phyloP scores from a whole-genome alignment of 495 filamentous ascomycete species.

The Penicillium ucsense region DNA sequence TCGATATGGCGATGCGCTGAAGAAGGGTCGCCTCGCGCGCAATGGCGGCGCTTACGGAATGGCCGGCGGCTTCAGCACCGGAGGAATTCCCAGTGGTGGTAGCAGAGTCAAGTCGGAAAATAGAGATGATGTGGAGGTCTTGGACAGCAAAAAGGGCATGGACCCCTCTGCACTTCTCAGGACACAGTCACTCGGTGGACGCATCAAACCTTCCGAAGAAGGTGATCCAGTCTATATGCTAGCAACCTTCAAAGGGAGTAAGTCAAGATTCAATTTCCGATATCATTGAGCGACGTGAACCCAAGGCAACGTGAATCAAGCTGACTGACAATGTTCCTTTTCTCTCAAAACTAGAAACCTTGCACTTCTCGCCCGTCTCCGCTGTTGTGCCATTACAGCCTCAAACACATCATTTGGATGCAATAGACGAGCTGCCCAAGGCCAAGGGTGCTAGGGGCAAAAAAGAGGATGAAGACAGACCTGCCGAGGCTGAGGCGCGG shows the following conservation, averaged over 20 bases:
- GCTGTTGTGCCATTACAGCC: slow-evolving; percentile 66
- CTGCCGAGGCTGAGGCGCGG: slow-evolving; percentile 43
- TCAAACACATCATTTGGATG: slow-evolving; percentile 68
- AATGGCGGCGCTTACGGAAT: slow-evolving; percentile 51
- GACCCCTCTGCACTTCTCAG: slow-evolving; percentile 21
- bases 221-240: slow-evolving; percentile 62
- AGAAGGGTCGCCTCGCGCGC: slow-evolving; percentile 42
- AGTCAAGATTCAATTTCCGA: slow-evolving; percentile 8
- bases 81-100: slow-evolving; percentile 11
- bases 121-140: slow-evolving; percentile 28
- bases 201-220: slow-evolving; percentile 47
- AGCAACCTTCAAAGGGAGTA: slow-evolving; percentile 57
- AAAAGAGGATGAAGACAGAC: slow-evolving; percentile 37
- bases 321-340: too few species aligned
- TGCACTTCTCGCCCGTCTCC: slow-evolving; percentile 59
- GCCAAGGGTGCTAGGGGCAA: slow-evolving; percentile 26
- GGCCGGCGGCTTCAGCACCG: slow-evolving; percentile 47
- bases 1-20: slow-evolving; percentile 56
- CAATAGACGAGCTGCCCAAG: slow-evolving; percentile 42
- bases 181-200: slow-evolving; percentile 53
- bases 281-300: too few species aligned
- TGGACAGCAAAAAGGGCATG: slow-evolving; percentile 29
- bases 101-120: slow-evolving; percentile 30
- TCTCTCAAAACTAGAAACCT: slow-evolving; percentile 36
- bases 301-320: too few species aligned